Conservation (phyloP, 2,329 filamentous ascomycete species). For the Neofusicoccum ribis region DNA sequence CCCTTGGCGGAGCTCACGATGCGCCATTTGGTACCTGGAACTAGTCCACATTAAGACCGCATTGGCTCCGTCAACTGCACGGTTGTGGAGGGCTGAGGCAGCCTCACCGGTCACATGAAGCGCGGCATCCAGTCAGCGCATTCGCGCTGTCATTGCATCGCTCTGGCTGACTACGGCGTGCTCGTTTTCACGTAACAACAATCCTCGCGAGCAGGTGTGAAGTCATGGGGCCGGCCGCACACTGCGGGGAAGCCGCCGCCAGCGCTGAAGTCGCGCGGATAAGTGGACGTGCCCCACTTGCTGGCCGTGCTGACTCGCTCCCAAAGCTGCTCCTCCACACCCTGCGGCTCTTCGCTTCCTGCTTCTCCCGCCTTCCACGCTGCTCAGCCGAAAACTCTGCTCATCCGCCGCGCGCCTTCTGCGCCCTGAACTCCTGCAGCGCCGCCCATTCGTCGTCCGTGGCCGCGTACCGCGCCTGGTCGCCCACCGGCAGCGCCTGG, state of each 20-base stretch:
- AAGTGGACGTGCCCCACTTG: slow-evolving; percentile 9
- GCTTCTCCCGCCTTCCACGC: slow-evolving; percentile 8
- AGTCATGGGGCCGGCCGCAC: slow-evolving; percentile 14
- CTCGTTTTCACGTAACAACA: slow-evolving; percentile 17
- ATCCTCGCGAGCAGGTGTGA: slow-evolving; percentile 1
- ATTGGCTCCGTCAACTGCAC: slow-evolving; percentile 9
- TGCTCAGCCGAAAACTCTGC: background rate
- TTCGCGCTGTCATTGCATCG: slow-evolving; percentile 16
- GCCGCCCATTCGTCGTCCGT: slow-evolving; percentile 25
- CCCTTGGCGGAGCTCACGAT: slow-evolving; percentile 5
- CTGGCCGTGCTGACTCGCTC: slow-evolving; percentile 1
- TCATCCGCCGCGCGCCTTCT: slow-evolving; percentile 20
- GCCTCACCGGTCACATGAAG: slow-evolving; percentile 15
- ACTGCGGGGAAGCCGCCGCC: slow-evolving; percentile 14
- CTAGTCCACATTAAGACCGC: slow-evolving; percentile 14
- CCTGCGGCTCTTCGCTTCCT: slow-evolving; percentile 6
- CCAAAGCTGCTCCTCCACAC: background rate
- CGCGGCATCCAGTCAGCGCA: slow-evolving; percentile 8
- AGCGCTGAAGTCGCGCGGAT: slow-evolving; percentile 4
- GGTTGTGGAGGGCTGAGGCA: background rate
- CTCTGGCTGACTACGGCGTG: slow-evolving; percentile 8
- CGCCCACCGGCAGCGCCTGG: slow-evolving; percentile 44
- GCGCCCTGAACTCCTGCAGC: slow-evolving; percentile 34
- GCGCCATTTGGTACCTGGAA: slow-evolving; percentile 18
- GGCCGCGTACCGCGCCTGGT: slow-evolving; percentile 31